Base-by-base conservation (phyloP, 2,329 filamentous ascomycete species). In the Hirsutella rhossiliensis region DNA sequence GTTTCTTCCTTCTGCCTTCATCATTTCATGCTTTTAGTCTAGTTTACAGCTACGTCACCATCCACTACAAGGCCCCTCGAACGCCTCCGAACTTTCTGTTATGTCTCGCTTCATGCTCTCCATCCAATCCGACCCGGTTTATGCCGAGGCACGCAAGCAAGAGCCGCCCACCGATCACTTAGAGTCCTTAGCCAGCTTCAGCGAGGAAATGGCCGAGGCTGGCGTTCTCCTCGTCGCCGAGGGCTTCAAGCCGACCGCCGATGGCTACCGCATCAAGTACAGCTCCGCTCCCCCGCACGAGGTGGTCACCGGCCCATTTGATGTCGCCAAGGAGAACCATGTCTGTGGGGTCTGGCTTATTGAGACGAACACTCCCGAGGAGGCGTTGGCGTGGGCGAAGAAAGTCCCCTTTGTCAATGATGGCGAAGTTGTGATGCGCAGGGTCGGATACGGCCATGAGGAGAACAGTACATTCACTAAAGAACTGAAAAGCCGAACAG, bases 261-360 rank as follows among this genome's bases (percentile, higher is more conserved):
- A 56, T 17, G 49, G 56, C 42, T 58, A 55, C 37, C 56, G 55
- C 23, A 39, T 62, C 40, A 50, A 44, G 4, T 62, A 57, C 43
- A 50, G 50, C 11, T 40, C 45, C 11, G 47, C 44, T 2, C 47
- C 45, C 8, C 47, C 50, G 2, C 40, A 54, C 3, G 44, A 52
- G 31, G 52, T 55, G 3, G 49, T 44, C n/a, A 49, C 51, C 15
- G 58, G 58, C 2, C 60, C 60, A 1, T 62, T 62, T 41, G 52
- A 58, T 20, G 44, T 58, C 17, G 44, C 49, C 19, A 44, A 44
- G n/a, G 52, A 56, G 43, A 40, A 42, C 2, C 51, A 58, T 17
- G 49, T 60, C 3, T 58, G 53, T 12, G 58, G 57, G 1, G 61
- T 51, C 54, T 62, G 59, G 59, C 51, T 62, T 18, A 43, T 62